Base-by-base conservation (phyloP, 2,329 filamentous ascomycete species). In the Domatiomyces catenatus region DNA sequence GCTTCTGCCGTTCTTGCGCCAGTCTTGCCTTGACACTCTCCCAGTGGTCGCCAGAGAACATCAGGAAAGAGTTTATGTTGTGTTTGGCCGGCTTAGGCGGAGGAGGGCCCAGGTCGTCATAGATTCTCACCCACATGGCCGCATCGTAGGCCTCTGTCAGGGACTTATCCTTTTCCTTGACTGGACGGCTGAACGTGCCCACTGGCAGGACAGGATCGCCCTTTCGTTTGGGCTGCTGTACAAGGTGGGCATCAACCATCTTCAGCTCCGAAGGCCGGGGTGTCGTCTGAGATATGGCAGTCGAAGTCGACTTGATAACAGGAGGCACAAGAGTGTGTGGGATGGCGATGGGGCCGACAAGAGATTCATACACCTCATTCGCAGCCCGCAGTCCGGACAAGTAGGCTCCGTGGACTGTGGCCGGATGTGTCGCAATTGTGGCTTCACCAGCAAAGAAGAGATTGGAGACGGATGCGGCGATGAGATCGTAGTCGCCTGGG, bases 391-490 rank as follows among this genome's bases (percentile, higher is more conserved):
- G 73, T 2, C 92, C 93, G 1, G 92, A 95, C 3, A 98, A 72
- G 63, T 96, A 98, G 7, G 92, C 93, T 5, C 92, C 92, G 59
- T 98, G 92, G 0, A 98, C 92, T 1, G 92, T 98, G 28, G 93
- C 92, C 10, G 93, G 92, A 63, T 98, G 89, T 0, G 88, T 94
- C 46, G 86, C 88, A 59, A 86, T 95, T 0, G 93, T 98, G 54
- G 94, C 92, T 67, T 98, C 92, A 46, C 92, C 92, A 15, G 90
- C 92, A 66, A 98, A 98, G 67, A 90, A 86, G 7, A 98, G 71
- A 56, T 93, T 94, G 28, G 87, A 89, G 28, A 95, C 74, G 1
- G 84, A 73, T 47, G 78, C 77, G 1, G 92, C 87, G 86, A 98
- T 94, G 28, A 80, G 72, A 64, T 96, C 86, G 67, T 98, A 98